Base-by-base conservation (phyloP, 208 protist species). In the Sergeia podlipaevii region DNA sequence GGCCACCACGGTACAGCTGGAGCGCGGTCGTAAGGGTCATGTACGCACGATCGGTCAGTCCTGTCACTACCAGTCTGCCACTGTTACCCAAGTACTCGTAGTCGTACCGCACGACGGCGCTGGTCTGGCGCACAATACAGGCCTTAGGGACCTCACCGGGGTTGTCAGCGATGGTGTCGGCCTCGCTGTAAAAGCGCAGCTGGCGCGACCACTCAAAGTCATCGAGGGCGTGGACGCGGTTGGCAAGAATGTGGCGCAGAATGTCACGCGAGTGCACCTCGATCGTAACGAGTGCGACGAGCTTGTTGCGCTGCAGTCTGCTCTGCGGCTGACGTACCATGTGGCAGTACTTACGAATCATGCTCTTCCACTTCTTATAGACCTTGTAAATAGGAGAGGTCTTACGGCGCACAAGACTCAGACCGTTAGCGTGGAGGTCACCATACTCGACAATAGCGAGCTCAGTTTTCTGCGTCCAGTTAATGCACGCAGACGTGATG, bases 251-350 rank as follows among this genome's bases (percentile, higher is more conserved):
- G 51, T 91, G 72, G 42, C 98, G 81, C 39, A 99, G 83, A 28
- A 99, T 97, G 64, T 99, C 98, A 45, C 97, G 81, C 13, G 91
- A 89, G 68, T 99, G 98, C 54, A 99, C 97, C 74, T 99, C 97
- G 65, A 99, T 98, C n/a, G 97, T 99, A 53, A 99, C 91, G 28
- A 99, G 69, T 10, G 97, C 77, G 24, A 97, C 85, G 27, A 99
- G 68, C 66, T 99, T 99, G 62, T 86, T 92, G 48, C 97, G 93
- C 52, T 98, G 79, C 53, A 98, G 55, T 42, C 85, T 73, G 17
- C 58, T 84, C 61, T 99, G 77, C 28, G 95, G 77, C 63, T 89
- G 82, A 13, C 93, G 82, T 37, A 99, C 95, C 66, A 98, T 88
- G 42, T 95, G 84, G 41, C 91, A 97, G 65, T 99, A 96, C 67